Conservation (phyloP, 495 filamentous ascomycete species). For the Penicillium cinerascens region DNA sequence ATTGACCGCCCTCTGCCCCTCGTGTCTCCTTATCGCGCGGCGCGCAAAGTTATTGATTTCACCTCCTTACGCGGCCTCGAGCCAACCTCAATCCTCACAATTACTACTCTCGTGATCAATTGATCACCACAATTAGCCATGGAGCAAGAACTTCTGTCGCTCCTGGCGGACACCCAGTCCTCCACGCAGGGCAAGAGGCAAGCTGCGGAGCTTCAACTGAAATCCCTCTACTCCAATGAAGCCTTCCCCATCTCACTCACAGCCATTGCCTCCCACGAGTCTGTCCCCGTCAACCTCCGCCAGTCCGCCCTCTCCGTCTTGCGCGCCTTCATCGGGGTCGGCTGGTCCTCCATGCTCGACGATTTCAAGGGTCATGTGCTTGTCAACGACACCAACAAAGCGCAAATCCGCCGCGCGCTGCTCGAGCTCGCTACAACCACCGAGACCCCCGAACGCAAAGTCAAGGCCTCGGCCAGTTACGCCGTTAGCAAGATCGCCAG, state of each 20-base stretch:
- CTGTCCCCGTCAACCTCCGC: slow-evolving; percentile 66
- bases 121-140: slow-evolving; percentile 40
- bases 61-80: slow-evolving; percentile 5
- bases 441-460: slow-evolving; percentile 70
- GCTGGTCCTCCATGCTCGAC: slow-evolving; percentile 70
- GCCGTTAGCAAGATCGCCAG: slow-evolving; percentile 95
- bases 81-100: slow-evolving; percentile 4
- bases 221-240: slow-evolving; percentile 58
- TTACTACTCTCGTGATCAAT: slow-evolving; percentile 6
- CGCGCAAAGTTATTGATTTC: slow-evolving; percentile 14
- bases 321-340: slow-evolving; percentile 72
- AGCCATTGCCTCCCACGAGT: slow-evolving; percentile 70
- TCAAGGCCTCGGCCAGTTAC: slow-evolving; percentile 80
- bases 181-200: slow-evolving; percentile 64
- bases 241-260: slow-evolving; percentile 74
- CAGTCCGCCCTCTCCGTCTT: slow-evolving; percentile 80
- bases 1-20: slow-evolving; percentile 15
- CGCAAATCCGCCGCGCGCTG: slow-evolving; percentile 62
- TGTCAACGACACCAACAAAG: slow-evolving; percentile 64
- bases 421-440: slow-evolving; percentile 72
- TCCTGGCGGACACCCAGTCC: slow-evolving; percentile 77
- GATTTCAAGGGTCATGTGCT: slow-evolving; percentile 63
- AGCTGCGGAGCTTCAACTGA: slow-evolving; percentile 74
- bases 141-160: slow-evolving; percentile 79
- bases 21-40: slow-evolving; percentile 28